Conservation (phyloP, 2,329 filamentous ascomycete species). For the Nigrospora sphaerica region DNA sequence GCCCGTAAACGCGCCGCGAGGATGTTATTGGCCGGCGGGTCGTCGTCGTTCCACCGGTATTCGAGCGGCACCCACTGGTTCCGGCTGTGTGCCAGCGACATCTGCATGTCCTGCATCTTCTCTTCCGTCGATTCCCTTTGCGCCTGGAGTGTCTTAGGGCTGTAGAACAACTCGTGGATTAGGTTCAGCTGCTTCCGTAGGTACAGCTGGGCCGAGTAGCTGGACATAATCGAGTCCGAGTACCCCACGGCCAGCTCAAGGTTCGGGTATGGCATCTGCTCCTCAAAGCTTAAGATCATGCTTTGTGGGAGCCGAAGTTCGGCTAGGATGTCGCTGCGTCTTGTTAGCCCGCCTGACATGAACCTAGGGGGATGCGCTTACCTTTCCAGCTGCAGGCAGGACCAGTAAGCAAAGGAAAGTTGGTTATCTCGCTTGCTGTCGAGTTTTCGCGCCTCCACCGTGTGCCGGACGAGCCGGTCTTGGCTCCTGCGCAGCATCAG, state of each 20-base stretch:
- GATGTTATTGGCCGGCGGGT: slow-evolving; percentile 68
- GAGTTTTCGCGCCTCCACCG: slow-evolving; percentile 23
- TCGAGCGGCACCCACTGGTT: slow-evolving; percentile 40
- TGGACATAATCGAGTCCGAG: slow-evolving; percentile 42
- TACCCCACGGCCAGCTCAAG: slow-evolving; percentile 38
- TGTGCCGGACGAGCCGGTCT: slow-evolving; percentile 37
- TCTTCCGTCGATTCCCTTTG: slow-evolving; percentile 20
- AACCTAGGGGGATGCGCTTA: slow-evolving; percentile 23
- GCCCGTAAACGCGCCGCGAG: slow-evolving; percentile 77
- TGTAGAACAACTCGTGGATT: slow-evolving; percentile 51
- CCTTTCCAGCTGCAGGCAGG: slow-evolving; percentile 88
- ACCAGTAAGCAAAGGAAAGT: slow-evolving; percentile 79
- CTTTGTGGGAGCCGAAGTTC: slow-evolving; percentile 65
- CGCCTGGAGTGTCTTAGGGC: slow-evolving; percentile 29
- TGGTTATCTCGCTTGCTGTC: slow-evolving; percentile 50
- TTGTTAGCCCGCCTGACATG: neutral
- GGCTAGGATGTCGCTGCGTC: slow-evolving; percentile 73
- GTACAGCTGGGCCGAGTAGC: slow-evolving; percentile 58
- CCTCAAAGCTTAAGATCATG: slow-evolving; percentile 53
- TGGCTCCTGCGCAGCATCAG: slow-evolving; percentile 31
- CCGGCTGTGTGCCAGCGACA: slow-evolving; percentile 34
- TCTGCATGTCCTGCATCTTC: slow-evolving; percentile 38
- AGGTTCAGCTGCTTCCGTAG: slow-evolving; percentile 58
- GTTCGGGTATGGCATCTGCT: slow-evolving; percentile 61
- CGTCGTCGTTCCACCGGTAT: slow-evolving; percentile 56